Percentiles rank a stretch among this genome's conserved stretches.
Evolutionary conservation across 2,329 filamentous ascomycete genomes (phyloP).

Genomic region (Neopestalotiopsis sp.): DNA sequence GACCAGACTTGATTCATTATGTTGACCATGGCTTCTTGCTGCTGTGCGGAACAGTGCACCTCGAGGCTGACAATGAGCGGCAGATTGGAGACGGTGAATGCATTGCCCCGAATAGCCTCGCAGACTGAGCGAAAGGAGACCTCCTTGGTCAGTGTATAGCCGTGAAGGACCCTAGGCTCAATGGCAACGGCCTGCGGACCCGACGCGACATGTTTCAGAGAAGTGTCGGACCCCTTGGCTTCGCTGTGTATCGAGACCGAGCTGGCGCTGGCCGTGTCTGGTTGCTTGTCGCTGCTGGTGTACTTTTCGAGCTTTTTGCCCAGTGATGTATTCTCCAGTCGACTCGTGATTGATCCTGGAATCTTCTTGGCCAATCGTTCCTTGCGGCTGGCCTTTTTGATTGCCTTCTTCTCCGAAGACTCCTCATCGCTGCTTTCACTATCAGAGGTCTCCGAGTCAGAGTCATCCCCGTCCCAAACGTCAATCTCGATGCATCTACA

Average conservation of each 20-base stretch:
- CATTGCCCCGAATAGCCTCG: conserved; percentile 76
- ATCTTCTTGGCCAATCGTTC: conserved; percentile 68
- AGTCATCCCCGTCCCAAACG: conserved; percentile 90
- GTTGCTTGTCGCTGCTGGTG: conserved; percentile 14
- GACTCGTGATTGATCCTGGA: conserved; percentile 47
- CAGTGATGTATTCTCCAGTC: conserved; percentile 55
- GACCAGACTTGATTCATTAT: conserved; percentile 89
- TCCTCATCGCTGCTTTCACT: conserved; percentile 62
- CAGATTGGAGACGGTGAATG: conserved; percentile 76
- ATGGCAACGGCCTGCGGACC: conserved; percentile 40
- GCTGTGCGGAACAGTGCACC: conserved; percentile 80
- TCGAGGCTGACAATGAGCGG: conserved; percentile 95
- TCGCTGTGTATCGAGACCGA: conserved; percentile 8
- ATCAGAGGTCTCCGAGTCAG: conserved; percentile 69
- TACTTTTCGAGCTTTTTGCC: conserved; percentile 46
- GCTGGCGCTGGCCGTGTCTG: background rate
- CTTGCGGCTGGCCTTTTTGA: conserved; percentile 67
- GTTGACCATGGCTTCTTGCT: conserved; percentile 89
- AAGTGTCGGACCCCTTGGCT: background rate
- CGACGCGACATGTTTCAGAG: conserved; percentile 23
- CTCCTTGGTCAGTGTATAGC: conserved; percentile 89
- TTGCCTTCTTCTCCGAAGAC: conserved; percentile 52
- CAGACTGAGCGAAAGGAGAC: conserved; percentile 88
- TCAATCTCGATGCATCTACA: conserved; percentile 94
- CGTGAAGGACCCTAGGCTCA: conserved; percentile 84